A percentile compares a stretch with the other conserved stretches of the same genome.
Evolutionary conservation across 2,329 filamentous ascomycete genomes (phyloP).

Genomic region (Fusarium falciforme): DNA sequence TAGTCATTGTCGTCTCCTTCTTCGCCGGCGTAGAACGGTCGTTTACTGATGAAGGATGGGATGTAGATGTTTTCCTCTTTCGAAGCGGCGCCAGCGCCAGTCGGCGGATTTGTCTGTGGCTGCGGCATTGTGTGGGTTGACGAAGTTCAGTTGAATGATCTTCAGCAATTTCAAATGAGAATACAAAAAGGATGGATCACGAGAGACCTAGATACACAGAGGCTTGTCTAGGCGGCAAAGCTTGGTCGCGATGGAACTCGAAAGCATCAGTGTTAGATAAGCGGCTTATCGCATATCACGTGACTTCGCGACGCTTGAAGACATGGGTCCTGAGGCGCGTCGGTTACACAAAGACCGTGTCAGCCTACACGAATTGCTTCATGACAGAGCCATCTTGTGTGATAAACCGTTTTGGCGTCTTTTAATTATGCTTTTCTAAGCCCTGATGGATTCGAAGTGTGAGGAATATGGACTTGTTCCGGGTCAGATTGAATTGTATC

Average conservation of each 20-base stretch:
- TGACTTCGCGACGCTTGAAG: conserved; percentile 15
- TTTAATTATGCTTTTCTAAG: neutral
- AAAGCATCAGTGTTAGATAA: conserved; percentile 24
- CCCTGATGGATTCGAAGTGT: conserved; percentile 31
- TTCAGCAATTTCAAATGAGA: neutral
- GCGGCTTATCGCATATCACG: conserved; percentile 29
- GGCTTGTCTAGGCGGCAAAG: neutral
- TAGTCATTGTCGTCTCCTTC: conserved; percentile 86
- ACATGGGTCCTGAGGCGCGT: conserved; percentile 19
- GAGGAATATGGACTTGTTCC: conserved; percentile 73
- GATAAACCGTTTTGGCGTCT: neutral
- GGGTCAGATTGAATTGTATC: conserved; percentile 93
- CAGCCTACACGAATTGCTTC: neutral
- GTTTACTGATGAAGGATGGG: conserved; percentile 96
- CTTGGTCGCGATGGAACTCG: neutral
- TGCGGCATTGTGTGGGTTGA: conserved; percentile 29
- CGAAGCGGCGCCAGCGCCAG: conserved; percentile 56
- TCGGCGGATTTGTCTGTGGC: conserved; percentile 49
- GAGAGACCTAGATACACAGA: neutral
- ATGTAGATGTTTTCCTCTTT: conserved; percentile 99
- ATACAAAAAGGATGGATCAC: neutral
- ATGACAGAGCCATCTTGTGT: neutral
- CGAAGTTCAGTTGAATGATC: neutral
- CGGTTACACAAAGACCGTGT: conserved; percentile 3
- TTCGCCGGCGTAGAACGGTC: conserved; percentile 91